Percentiles rank a stretch among this genome's conserved stretches.
phyloP scores from a whole-genome alignment of 2,329 filamentous ascomycete species.

The Aspergillus caelatus region DNA sequence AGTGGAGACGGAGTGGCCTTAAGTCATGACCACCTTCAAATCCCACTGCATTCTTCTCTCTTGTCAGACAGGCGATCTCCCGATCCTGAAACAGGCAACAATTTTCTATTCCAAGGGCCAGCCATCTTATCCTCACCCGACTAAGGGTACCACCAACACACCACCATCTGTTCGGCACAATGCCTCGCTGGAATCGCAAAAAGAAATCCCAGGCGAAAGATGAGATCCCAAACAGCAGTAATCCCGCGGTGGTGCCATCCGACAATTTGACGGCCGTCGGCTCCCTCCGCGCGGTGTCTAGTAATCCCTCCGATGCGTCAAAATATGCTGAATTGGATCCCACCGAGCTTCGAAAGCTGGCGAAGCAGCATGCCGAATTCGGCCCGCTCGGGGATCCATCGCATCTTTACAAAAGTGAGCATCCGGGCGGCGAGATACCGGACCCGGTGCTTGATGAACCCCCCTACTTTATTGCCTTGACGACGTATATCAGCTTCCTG shows the following conservation, averaged over 20 bases:
- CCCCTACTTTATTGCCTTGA: slow-evolving; percentile 89
- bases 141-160: neutral
- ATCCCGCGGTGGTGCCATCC: slow-evolving; percentile 2
- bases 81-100: neutral
- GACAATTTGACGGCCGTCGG: slow-evolving; percentile 15
- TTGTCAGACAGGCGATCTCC: neutral
- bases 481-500: slow-evolving; percentile 94
- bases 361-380: slow-evolving; percentile 81
- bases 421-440: slow-evolving; percentile 73
- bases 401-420: slow-evolving; percentile 84
- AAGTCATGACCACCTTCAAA: slow-evolving; percentile 2
- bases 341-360: slow-evolving; percentile 71
- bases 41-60: neutral
- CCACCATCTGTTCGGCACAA: slow-evolving; percentile 7
- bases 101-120: neutral
- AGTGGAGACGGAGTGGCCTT: neutral
- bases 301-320: slow-evolving; percentile 13
- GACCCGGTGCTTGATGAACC: slow-evolving; percentile 88
- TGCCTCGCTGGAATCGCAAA: slow-evolving; percentile 29
- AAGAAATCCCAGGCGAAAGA: slow-evolving; percentile 16
- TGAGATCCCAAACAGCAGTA: slow-evolving; percentile 11
- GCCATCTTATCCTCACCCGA: neutral
- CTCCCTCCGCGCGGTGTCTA: slow-evolving; percentile 22
- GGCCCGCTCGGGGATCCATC: slow-evolving; percentile 75
- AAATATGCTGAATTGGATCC: slow-evolving; percentile 37